A percentile compares a stretch with the other conserved stretches of the same genome.
phyloP scores from a whole-genome alignment of 1,139 yeast genomes.

The Hyphopichia pseudoburtonii region DNA sequence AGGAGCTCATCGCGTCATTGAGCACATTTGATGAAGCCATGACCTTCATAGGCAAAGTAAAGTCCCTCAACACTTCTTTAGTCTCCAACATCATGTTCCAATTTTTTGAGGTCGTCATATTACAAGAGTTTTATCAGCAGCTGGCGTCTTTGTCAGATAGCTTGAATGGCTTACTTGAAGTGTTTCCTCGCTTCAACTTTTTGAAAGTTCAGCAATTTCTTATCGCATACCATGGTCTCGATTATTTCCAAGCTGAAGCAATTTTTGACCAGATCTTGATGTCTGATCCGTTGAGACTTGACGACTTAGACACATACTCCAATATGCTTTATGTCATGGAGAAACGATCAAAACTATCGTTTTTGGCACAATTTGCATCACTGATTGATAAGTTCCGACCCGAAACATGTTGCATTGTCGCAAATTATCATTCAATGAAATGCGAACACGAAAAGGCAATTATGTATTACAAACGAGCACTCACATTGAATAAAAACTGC shows the following conservation, averaged over 20 bases:
- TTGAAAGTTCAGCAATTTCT: slow-evolving; percentile 80
- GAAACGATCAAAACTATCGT: slow-evolving; percentile 78
- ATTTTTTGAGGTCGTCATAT: slow-evolving; percentile 66
- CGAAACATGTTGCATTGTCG: slow-evolving; percentile 92
- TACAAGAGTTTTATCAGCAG: slow-evolving; percentile 80
- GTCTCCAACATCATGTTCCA: slow-evolving; percentile 53
- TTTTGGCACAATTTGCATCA: slow-evolving; percentile 81
- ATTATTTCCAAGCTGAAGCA: slow-evolving; percentile 75
- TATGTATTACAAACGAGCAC: slow-evolving; percentile 86
- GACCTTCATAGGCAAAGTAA: slow-evolving; percentile 42
- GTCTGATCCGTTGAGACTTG: slow-evolving; percentile 84
- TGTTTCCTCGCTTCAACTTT: slow-evolving; percentile 74
- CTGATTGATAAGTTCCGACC: slow-evolving; percentile 86
- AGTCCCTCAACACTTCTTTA: slow-evolving; percentile 20
- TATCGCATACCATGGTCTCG: slow-evolving; percentile 75
- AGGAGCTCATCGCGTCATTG: slow-evolving; percentile 69
- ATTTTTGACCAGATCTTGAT: slow-evolving; percentile 73
- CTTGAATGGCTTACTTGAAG: slow-evolving; percentile 43
- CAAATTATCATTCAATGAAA: slow-evolving; percentile 88
- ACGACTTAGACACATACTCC: slow-evolving; percentile 88
- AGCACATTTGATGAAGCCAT: slow-evolving; percentile 64
- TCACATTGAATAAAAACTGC: slow-evolving; percentile 76
- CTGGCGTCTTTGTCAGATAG: slow-evolving; percentile 50
- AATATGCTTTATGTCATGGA: slow-evolving; percentile 95
- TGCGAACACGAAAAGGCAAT: slow-evolving; percentile 96